These are phyloP conservation scores for Melanopsichium pennsylvanicum DNA, from an alignment of 1,284 basidiomycete species.

Conservation along the genomic window DNA sequence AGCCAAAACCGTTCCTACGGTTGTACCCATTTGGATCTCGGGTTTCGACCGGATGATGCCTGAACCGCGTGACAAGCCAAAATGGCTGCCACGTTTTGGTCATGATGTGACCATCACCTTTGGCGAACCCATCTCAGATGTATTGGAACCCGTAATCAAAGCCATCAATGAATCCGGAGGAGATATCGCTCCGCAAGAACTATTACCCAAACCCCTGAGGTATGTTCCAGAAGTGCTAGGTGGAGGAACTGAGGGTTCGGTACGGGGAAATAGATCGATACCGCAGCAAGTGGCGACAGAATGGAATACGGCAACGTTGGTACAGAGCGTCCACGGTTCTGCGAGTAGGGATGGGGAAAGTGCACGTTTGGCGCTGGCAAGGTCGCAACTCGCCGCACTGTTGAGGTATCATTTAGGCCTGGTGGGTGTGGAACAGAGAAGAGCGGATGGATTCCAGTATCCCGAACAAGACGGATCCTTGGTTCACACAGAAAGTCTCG, in stretches of 20 bases:
- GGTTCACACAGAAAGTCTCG: conserved; percentile 25
- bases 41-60: conserved; percentile 68
- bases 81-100: conserved; percentile 54
- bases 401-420: conserved; percentile 25
- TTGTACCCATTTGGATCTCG: conserved; percentile 93
- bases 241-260: neutral
- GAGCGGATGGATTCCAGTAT: conserved; percentile 7
- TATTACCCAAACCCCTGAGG: conserved; percentile 19
- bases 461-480: conserved; percentile 19
- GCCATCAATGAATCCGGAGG: conserved; percentile 5
- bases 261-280: conserved; percentile 5
- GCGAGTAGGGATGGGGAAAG: neutral
- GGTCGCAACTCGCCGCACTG: conserved; percentile 33
- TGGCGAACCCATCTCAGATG: conserved; percentile 48
- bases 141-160: conserved; percentile 22
- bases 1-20: conserved; percentile 70
- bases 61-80: conserved; percentile 53
- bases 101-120: conserved; percentile 55
- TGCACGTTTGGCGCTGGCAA: conserved; percentile 8
- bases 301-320: conserved; percentile 20
- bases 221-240: neutral
- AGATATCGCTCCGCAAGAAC: conserved; percentile 17
- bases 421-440: conserved; percentile 17
- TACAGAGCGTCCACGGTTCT: neutral
- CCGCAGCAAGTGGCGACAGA: conserved; percentile 20